These are phyloP conservation scores for Macrolepiota albuminosa DNA, from an alignment of 768 basidiomycete genomes.

Conservation along the genomic window DNA sequence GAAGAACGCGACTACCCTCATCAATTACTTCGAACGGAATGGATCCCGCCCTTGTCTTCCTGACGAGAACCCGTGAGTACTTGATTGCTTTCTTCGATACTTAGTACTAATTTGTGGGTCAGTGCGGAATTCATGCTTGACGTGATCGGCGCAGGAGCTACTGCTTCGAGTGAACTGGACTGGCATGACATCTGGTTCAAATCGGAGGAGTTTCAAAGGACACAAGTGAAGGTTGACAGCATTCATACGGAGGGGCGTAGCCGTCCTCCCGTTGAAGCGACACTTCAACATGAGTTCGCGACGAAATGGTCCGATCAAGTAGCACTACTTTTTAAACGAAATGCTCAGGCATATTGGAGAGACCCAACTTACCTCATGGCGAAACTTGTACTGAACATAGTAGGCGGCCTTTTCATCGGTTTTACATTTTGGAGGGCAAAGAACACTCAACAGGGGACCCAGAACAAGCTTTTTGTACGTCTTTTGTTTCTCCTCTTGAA, in stretches of 20 bases:
- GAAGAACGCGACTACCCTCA: slow-evolving; percentile 52
- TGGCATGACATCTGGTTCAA: slow-evolving; percentile 59
- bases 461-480: slow-evolving; percentile 63
- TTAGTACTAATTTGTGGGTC: neutral
- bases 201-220: slow-evolving; percentile 37
- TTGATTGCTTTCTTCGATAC: neutral
- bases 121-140: slow-evolving; percentile 66
- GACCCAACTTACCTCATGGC: slow-evolving; percentile 57
- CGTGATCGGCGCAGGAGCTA: slow-evolving; percentile 71
- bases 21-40: slow-evolving; percentile 70
- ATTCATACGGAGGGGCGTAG: slow-evolving; percentile 47
- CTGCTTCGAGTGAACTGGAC: slow-evolving; percentile 45
- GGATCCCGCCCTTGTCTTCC: slow-evolving; percentile 58
- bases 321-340: slow-evolving; percentile 38
- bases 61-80: slow-evolving; percentile 66
- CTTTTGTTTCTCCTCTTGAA: slow-evolving; percentile 9
- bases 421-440: slow-evolving; percentile 62
- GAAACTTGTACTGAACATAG: slow-evolving; percentile 50
- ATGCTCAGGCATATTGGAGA: slow-evolving; percentile 45
- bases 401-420: slow-evolving; percentile 52
- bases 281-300: slow-evolving; percentile 42
- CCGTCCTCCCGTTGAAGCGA: slow-evolving; percentile 30
- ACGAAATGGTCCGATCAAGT: slow-evolving; percentile 50
- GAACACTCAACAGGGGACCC: slow-evolving; percentile 50
- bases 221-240: slow-evolving; percentile 35